Evolutionary conservation across 2,329 filamentous ascomycete species (phyloP), one percentile per base, ranked within the genome.

Genomic region (Colletotrichum camelliae): DNA sequence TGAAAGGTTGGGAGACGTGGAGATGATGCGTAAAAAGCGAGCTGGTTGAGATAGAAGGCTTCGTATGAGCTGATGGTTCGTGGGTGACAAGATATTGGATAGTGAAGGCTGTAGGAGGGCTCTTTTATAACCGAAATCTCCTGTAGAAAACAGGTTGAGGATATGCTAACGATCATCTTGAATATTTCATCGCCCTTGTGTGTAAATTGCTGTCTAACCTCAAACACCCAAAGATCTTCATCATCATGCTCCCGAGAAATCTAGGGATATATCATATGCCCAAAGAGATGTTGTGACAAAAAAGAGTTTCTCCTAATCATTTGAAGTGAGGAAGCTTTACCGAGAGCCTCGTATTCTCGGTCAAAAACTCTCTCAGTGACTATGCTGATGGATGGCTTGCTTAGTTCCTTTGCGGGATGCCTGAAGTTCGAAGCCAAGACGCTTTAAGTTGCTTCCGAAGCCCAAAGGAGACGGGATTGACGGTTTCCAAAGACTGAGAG

Each of bases 61-160:
- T 21, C 21, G 9, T 0, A 21, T 21, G 43, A 21, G 55, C 15
- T 58, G 55, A 1, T 5, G 6, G 13, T 18, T 27, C 9, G 55
- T 18, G 2, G 1, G 16, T 48, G 43, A 21, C 0, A 5, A 1
- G 10, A 48, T 21, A 24, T 12, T 48, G 7, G n/a, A 48, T 48
- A 4, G 5, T 21, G 18, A 48, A 21, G 10, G 10, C 4, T 21
- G 10, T 1, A 4, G 10, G 21, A 21, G n/a, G 18, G 43, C 43
- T 21, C 1, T 0, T 21, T 48, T 48, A 48, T 48, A 13, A 0
- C 2, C 16, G 5, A 7, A 1, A 7, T 48, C 1, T 48, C 3
- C 12, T 13, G 1, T 15, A 7, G 1, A 21, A 48, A 4, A 48
- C 37, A 10, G 37, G 15, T 10, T 18, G 15, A 39, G 7, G 1